A percentile compares a stretch with the other conserved stretches of the same genome.
phyloP scores from a whole-genome alignment of 345 rosid species.

The Pseudoturritis turrita region DNA sequence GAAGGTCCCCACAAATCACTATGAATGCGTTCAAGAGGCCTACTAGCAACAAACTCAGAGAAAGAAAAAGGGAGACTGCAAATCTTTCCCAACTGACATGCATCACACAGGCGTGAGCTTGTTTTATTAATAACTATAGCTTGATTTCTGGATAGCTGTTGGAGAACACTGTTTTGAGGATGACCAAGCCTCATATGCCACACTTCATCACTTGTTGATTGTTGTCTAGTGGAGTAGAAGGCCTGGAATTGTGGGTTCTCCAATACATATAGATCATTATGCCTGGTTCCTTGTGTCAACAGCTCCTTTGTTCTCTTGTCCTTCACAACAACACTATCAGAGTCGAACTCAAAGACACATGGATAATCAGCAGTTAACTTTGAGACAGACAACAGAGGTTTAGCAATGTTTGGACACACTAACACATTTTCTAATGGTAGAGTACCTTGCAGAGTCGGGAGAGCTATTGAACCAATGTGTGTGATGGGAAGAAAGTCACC shows the following conservation, averaged over 20 bases:
- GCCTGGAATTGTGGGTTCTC: neutral
- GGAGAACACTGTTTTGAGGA: neutral
- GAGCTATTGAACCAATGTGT: neutral
- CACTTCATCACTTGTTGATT: neutral
- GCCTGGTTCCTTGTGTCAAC: neutral
- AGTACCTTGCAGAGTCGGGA: neutral
- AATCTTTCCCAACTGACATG: neutral
- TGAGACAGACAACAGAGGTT: neutral
- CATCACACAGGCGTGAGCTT: neutral
- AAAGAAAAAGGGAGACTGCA: accelerated
- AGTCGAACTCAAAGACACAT: neutral
- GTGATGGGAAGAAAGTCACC: neutral
- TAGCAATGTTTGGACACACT: neutral
- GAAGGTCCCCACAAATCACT: neutral
- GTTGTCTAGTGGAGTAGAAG: neutral
- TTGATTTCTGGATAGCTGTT: neutral
- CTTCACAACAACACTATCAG: neutral
- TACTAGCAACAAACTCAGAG: neutral
- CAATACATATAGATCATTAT: neutral
- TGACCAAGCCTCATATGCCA: neutral
- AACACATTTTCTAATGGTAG: neutral
- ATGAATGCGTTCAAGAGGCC: neutral
- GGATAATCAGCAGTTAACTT: neutral
- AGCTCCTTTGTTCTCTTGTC: neutral
- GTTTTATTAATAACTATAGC: neutral